Base-by-base conservation (phyloP, 306 rosid species). In the Castanea sativa region DNA sequence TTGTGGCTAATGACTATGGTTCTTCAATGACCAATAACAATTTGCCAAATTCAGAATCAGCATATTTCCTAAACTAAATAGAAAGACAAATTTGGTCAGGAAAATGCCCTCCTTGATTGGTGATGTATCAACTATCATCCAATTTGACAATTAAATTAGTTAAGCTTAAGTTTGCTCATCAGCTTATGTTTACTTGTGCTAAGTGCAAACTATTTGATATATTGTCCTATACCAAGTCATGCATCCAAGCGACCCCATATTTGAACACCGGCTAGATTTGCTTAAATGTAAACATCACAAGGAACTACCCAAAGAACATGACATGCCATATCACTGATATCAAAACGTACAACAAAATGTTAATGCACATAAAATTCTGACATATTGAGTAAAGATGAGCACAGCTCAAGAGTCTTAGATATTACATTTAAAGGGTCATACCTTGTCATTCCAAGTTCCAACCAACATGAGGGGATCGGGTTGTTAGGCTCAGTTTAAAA, bases 361-460 rank as follows among this genome's bases (percentile, higher is more conserved):
- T 56, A 53, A 21, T 73, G 43, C 38, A 23, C 55, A 19, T 25
- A 69, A n/a, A 45, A 49, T 30, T 25, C 45, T 33, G 69, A 73
- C 16, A 33, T 6, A 61, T 13, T 30, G 25, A 10, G 71, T 8
- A 19, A 8, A 41, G 5, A 45, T 6, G 33, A 19, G 5, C 72
- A 20, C 19, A 77, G 15, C 21, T 45, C 8, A 73, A 23, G 25
- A 33, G 57, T 60, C 13, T 41, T 16, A 80, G 43, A 21, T 41
- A 41, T 41, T 41, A 41, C 72, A 76, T 55, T 27, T 78, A 58
- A 76, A 45, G 55, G 64, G 20, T 35, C 71, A 70, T 85, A 94
- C 97, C 94, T 92, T 92, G 73, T 91, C 85, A 38, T 89, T 83
- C 97, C 97, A 94, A 41, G 32, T 89, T 83, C 97, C 97, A 94